These are phyloP conservation scores for Phoma sp. DNA, from an alignment of 2,329 filamentous ascomycete genomes.

Conservation along the genomic window DNA sequence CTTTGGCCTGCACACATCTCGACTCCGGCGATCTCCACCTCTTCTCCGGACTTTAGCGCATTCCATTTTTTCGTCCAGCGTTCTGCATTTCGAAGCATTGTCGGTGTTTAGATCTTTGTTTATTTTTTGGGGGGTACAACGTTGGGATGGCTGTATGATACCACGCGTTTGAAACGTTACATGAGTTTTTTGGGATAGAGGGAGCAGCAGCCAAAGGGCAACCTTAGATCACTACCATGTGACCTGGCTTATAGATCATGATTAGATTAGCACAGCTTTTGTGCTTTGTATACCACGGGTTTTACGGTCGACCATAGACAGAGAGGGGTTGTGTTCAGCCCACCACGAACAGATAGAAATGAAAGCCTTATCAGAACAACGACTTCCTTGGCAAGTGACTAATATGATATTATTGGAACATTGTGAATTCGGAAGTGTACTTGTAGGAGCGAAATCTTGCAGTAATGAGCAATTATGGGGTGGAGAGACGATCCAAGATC, in stretches of 20 bases:
- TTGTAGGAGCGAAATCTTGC: background rate
- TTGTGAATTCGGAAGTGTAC: background rate
- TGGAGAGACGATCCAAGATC: conserved; percentile 9
- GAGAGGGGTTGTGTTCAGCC: background rate
- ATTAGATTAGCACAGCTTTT: conserved; percentile 13
- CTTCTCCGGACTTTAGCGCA: conserved; percentile 5
- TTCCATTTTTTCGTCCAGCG: conserved; percentile 5
- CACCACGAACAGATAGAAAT: background rate
- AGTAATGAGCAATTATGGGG: conserved; percentile 1
- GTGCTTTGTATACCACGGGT: background rate
- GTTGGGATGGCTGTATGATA: conserved; percentile 21
- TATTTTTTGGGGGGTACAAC: conserved; percentile 16
- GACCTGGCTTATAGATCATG: conserved; percentile 8
- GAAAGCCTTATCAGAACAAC: background rate
- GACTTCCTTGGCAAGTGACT: background rate
- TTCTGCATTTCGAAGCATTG: conserved; percentile 19
- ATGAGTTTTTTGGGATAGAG: conserved; percentile 21
- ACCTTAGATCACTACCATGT: conserved; percentile 1
- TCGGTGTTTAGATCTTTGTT: conserved; percentile 19
- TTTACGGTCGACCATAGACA: conserved; percentile 4
- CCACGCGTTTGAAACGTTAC: conserved; percentile 9
- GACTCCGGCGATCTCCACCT: background rate
- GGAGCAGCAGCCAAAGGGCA: conserved; percentile 4
- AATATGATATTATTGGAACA: background rate
- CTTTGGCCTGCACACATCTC: conserved; percentile 7